A percentile compares a stretch with the other conserved stretches of the same genome.
Conservation (phyloP, 208 protist species). For the Strigomonas culicis region DNA sequence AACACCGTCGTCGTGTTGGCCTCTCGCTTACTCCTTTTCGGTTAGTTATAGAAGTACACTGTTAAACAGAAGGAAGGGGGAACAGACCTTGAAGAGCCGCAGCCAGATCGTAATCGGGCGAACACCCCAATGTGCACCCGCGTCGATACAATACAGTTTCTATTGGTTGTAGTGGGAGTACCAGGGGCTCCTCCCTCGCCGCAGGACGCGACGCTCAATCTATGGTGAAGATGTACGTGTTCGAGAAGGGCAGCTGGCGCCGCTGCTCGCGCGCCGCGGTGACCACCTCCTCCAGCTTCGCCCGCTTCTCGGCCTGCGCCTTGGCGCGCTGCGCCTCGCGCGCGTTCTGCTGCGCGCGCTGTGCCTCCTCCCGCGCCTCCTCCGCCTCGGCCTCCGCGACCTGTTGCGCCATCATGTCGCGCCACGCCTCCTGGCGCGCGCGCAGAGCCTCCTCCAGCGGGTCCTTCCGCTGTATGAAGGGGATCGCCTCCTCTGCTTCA, state of each 20-base stretch:
- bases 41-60: too few species aligned
- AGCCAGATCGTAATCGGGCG: too few species aligned
- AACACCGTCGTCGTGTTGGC: too few species aligned
- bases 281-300: slow-evolving; percentile 43
- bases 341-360: slow-evolving; percentile 23
- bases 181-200: too few species aligned
- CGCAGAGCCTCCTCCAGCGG: slow-evolving; percentile 22
- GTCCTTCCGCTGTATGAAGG: slow-evolving; percentile 19
- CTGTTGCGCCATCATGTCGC: slow-evolving; percentile 38
- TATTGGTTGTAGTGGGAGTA: too few species aligned
- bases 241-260: slow-evolving; percentile 55
- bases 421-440: slow-evolving; percentile 66
- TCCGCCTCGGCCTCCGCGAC: slow-evolving; percentile 32
- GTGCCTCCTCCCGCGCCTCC: slow-evolving; percentile 28
- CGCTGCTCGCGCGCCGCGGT: slow-evolving; percentile 35
- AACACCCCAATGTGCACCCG: too few species aligned
- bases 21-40: too few species aligned
- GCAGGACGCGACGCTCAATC: too few species aligned
- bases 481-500: slow-evolving; percentile 14
- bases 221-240: slow-evolving; percentile 81
- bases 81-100: too few species aligned
- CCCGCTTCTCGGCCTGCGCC: slow-evolving; percentile 26
- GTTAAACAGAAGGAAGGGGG: too few species aligned
- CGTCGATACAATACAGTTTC: neutral
- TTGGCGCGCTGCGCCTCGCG: slow-evolving; percentile 31